Evolutionary conservation across 2,329 filamentous ascomycete genomes (phyloP).

Genomic region (Balansia obtecta): DNA sequence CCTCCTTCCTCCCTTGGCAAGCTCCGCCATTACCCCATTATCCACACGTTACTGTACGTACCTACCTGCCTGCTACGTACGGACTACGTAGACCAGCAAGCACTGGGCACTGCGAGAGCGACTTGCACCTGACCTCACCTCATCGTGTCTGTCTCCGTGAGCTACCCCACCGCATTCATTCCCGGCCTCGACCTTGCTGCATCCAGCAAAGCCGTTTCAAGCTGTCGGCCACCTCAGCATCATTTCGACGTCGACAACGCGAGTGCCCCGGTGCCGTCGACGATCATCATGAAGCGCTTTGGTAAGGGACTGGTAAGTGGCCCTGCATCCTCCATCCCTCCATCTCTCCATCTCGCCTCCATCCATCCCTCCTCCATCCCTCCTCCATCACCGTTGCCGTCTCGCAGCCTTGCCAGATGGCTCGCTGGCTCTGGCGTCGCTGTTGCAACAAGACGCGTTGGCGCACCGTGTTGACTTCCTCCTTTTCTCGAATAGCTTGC

Average conservation of each 20-base stretch:
- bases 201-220: not conserved
- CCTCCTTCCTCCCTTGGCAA: no score
- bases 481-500: conserved; percentile 56
- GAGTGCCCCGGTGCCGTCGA: conserved; percentile 6
- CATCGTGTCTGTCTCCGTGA: conserved; percentile 1
- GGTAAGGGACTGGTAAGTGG: conserved; percentile 63
- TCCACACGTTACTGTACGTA: no score
- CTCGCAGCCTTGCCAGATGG: not conserved
- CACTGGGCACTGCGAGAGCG: not conserved
- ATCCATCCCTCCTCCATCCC: conserved; percentile 12
- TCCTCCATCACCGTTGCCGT: conserved; percentile 1
- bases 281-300: conserved; percentile 83
- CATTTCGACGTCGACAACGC: conserved; percentile 5
- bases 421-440: not conserved
- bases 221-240: not conserved
- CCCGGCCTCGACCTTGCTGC: conserved; percentile 7
- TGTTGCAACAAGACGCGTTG: conserved; percentile 2
- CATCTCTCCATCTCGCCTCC: conserved; percentile 12
- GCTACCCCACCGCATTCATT: conserved; percentile 14
- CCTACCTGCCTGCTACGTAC: no score
- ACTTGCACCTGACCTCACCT: conserved; percentile 19
- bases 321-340: conserved; percentile 11
- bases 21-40: no score
- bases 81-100: no score
- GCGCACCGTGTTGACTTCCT: conserved; percentile 9